Conservation (phyloP, 2,329 filamentous ascomycete genomes). For the Bisporella sp. region DNA sequence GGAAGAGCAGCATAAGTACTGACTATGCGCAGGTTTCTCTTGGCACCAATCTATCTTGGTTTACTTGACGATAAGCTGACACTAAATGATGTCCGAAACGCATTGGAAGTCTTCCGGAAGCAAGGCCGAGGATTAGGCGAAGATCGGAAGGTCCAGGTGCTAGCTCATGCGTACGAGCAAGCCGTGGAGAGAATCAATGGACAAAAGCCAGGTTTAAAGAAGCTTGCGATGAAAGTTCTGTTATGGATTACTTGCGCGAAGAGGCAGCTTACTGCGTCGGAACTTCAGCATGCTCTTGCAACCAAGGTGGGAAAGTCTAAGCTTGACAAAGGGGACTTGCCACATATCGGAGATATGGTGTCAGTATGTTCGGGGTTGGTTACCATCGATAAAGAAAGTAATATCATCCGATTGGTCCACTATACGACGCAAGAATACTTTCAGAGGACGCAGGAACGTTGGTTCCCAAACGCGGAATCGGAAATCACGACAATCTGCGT, state of each 20-base stretch:
- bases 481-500: slow-evolving; percentile 16
- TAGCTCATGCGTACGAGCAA: slow-evolving; percentile 37
- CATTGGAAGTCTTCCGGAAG: no score
- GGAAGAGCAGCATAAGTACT: no score
- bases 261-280: slow-evolving; percentile 24
- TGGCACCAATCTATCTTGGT: no score
- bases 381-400: slow-evolving; percentile 18
- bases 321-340: slow-evolving; percentile 31
- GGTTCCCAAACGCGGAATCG: slow-evolving; percentile 11
- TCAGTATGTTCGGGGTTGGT: slow-evolving; percentile 21
- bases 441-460: slow-evolving; percentile 1
- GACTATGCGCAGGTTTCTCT: no score
- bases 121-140: no score
- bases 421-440: slow-evolving; percentile 25
- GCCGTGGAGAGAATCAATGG: slow-evolving; percentile 36
- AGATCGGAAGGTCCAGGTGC: no score
- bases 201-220: slow-evolving; percentile 21
- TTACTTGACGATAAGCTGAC: no score
- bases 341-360: slow-evolving; percentile 7
- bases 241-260: slow-evolving; percentile 19
- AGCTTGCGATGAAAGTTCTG: slow-evolving; percentile 24
- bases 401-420: slow-evolving; percentile 20
- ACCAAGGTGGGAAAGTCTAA: slow-evolving; percentile 21
- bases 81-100: no score
- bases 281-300: slow-evolving; percentile 37